Evolutionary conservation across 2,329 filamentous ascomycete species (phyloP).

Genomic region (Dothideomycetidae sp.): DNA sequence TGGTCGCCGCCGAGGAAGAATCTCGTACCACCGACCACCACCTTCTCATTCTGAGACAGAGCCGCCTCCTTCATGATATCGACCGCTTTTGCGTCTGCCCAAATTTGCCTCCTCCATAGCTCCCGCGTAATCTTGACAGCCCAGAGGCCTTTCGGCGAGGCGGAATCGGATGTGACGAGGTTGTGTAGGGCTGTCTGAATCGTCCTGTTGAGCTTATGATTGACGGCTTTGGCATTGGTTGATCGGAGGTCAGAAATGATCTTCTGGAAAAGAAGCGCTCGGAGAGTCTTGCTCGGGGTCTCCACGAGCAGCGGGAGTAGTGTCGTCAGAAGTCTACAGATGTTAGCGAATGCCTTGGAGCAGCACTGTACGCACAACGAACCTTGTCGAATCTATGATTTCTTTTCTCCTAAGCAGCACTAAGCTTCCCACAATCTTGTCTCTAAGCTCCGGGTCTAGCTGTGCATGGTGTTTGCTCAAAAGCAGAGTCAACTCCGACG

Average conservation of each 20-base stretch:
- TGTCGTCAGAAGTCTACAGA: slow-evolving; percentile 55
- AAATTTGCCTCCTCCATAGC: slow-evolving; percentile 91
- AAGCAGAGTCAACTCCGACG: slow-evolving; percentile 67
- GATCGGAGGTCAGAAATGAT: slow-evolving; percentile 82
- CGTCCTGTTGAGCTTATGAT: slow-evolving; percentile 84
- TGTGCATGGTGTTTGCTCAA: slow-evolving; percentile 68
- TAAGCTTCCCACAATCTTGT: slow-evolving; percentile 86
- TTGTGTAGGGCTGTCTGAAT: slow-evolving; percentile 91
- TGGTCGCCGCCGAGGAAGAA: slow-evolving; percentile 97
- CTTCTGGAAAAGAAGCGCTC: slow-evolving; percentile 72
- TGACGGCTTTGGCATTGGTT: slow-evolving; percentile 72
- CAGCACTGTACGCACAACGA: no score
- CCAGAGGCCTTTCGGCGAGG: slow-evolving; percentile 81
- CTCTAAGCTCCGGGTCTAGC: slow-evolving; percentile 70
- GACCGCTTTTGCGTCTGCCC: slow-evolving; percentile 89
- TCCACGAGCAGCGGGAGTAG: slow-evolving; percentile 87
- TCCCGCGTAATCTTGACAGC: slow-evolving; percentile 90
- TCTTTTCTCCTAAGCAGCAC: slow-evolving; percentile 83
- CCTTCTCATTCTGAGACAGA: slow-evolving; percentile 83
- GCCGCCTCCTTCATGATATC: slow-evolving; percentile 95
- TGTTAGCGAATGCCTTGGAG: no score
- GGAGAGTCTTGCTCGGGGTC: slow-evolving; percentile 82
- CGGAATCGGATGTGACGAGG: slow-evolving; percentile 69
- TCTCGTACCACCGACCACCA: slow-evolving; percentile 69
- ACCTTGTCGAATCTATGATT: slow-evolving; percentile 66